These are phyloP conservation scores for Capsicum chinense DNA, from an alignment of 257 asterid species.

Conservation along the genomic window DNA sequence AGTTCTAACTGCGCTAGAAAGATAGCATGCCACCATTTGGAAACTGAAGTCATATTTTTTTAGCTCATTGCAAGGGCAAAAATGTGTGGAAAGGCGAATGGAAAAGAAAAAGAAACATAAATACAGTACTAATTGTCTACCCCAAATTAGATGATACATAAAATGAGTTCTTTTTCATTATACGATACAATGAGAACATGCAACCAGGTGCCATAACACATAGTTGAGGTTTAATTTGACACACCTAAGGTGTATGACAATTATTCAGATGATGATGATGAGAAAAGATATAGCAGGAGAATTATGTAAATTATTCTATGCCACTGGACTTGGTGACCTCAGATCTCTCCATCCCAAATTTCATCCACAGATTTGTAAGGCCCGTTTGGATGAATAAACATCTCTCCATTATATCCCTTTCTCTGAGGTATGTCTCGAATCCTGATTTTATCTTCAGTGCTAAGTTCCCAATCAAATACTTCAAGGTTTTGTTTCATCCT, in stretches of 20 bases:
- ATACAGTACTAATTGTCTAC: too few species aligned
- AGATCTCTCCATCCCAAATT: constrained; percentile 19
- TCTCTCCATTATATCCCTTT: neutral
- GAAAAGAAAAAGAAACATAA: too few species aligned
- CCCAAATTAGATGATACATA: too few species aligned
- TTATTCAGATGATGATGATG: neutral
- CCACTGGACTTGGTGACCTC: neutral
- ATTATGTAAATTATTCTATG: neutral
- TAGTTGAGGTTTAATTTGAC: neutral
- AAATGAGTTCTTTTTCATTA: too few species aligned
- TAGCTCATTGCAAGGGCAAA: too few species aligned
- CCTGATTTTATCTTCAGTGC: neutral
- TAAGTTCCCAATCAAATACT: constrained; percentile 41
- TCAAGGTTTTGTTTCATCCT: constrained; percentile 47
- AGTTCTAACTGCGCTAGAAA: too few species aligned
- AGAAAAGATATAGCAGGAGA: neutral
- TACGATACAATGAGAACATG: neutral
- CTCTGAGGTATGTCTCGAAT: neutral
- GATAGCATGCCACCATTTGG: too few species aligned
- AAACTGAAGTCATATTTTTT: too few species aligned
- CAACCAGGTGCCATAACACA: neutral
- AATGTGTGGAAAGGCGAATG: too few species aligned
- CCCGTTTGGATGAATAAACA: neutral
- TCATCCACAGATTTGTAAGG: constrained; percentile 12
- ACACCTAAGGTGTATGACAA: neutral